Evolutionary conservation across 805 yeast species (phyloP), one percentile per base, ranked within the genome.

Genomic region (Tetrapisispora fleetii): DNA sequence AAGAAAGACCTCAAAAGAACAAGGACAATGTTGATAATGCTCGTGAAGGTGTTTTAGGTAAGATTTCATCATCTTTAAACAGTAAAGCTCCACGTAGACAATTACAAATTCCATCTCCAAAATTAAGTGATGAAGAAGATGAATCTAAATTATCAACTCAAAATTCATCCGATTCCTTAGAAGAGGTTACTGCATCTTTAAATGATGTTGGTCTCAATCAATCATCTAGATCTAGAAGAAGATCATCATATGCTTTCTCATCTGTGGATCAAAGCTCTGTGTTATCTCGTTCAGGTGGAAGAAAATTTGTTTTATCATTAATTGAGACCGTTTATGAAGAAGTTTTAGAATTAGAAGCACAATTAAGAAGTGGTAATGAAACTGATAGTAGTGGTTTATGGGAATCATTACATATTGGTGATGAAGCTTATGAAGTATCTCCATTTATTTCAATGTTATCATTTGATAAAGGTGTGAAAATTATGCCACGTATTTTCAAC

Each of bases 31-130:
- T 55, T n/a, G 75, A 76, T 28, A 48, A 52, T 21, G 58, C 61
- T 28, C 77, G 77, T 59, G 95, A 83, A 60, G 96, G 96, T 58
- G 93, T 95, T 1, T 73, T 91, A 50, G 97, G 98, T 57, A 86
- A 83, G 67, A 84, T 89, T 50, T 78, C 90, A 13, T 83, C 87
- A 39, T 77, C 81, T 27, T 86, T 88, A 57, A 84, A 83, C 43
- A 85, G 85, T 55, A 88, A 85, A 63, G 83, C 84, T 55, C 97
- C 96, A 52, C 81, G 96, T 71, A 88, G 83, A 64, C 88, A 85
- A 59, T 74, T 90, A 62, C 88, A 82, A 55, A 73, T 82, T 47
- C 72, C 77, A 19, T 43, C 57, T 22, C 57, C 57, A 18, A 57
- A 49, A 37, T 51, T 50, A 11, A 52, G 50, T 53, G 73, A 75